Evolutionary conservation across 202 grass and related monocot species (phyloP), one percentile per base, ranked within the genome.

Genomic region (Setaria italica): DNA sequence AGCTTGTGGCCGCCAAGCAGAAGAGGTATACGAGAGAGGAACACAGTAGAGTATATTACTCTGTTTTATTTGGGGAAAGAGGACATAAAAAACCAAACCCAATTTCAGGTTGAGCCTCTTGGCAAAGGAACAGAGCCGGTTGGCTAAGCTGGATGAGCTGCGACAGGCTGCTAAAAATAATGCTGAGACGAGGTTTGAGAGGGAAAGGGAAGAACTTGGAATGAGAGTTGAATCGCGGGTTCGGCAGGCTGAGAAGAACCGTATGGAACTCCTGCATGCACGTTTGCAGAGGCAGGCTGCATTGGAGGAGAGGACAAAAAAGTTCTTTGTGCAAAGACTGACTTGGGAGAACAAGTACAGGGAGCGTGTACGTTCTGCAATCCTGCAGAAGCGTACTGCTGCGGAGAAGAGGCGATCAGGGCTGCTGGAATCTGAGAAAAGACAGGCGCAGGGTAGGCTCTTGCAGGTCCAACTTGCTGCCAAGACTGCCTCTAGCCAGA

Each of bases 381-480:
- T 97, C 37, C 74, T 84, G 56, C 95, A 97, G 85, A 97, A 95
- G 82, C 70, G 92, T 37, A 86, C 76, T 78, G 89, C 95, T 81
- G 92, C 91, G 75, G 95, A 95, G 87, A 92, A 90, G 74, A 95
- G 88, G 84, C 84, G 89, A 47, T 58, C 81, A 65, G 80, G 77
- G 17, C 80, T 95, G 55, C 55, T 97, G 62, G 95, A 97, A 89
- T 91, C 89, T 74, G 91, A 97, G 53, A 91, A 91, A 82, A 93
- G 71, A 33, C 54, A 81, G 76, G 86, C 77, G 17, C 92, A 98
- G 6, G 81, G 82, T 74, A 93, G 89, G 72, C 70, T 95, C 32
- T 76, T 92, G 77, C 89, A 92, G 58, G 87, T 90, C 78, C 87
- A 89, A 32, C 78, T 85, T 54, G 86, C 89, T 76, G 81, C 91